Evolutionary conservation across 208 protist species (phyloP), one percentile per base, ranked within the genome.

Genomic region (Leishmania arabica): DNA sequence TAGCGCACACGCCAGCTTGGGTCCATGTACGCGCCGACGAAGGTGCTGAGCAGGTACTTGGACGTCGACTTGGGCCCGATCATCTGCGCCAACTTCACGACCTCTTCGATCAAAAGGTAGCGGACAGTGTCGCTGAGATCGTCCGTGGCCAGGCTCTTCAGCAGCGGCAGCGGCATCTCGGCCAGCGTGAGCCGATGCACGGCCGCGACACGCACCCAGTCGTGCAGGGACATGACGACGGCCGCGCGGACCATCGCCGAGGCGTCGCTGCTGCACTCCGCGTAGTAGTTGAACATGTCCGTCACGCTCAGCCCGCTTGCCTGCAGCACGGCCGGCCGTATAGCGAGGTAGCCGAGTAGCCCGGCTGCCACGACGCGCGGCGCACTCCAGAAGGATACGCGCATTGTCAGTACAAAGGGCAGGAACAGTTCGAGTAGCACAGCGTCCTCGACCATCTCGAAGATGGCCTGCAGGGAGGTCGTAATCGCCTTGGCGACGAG

Each of bases 1-100:
- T 90, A 95, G 65, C 93, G 89, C 62, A 97, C 93, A 47, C 92
- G 89, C 92, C 92, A 97, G 88, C 91, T 95, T 1, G 82, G 80
- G 80, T 97, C 92, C 31, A 84, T 83, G 49, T 81, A 86, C 34
- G 88, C 89, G 17, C 72, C 70, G 3, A 90, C 78, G 78, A 90
- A 93, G 51, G 85, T 83, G 17, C 66, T 64, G 45, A 87, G 85
- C 5, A 96, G 83, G 82, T 96, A 89, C 79, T 90, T 89, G 65
- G 83, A 79, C 21, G 91, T 86, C 3, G 84, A 84, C 70, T 88
- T 83, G 66, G 80, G 87, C 4, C 93, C 90, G 42, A 95, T 89
- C 40, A 85, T 58, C 72, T 84, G 69, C 13, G 93, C 93, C 27
- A 96, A 77, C 70, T 49, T 64, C 34, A 89, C 76, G 9, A 95